A percentile compares a stretch with the other conserved stretches of the same genome.
These are phyloP conservation scores for Allantophomopsis cytisporea DNA, from an alignment of 2,329 filamentous ascomycete species.

Conservation along the genomic window DNA sequence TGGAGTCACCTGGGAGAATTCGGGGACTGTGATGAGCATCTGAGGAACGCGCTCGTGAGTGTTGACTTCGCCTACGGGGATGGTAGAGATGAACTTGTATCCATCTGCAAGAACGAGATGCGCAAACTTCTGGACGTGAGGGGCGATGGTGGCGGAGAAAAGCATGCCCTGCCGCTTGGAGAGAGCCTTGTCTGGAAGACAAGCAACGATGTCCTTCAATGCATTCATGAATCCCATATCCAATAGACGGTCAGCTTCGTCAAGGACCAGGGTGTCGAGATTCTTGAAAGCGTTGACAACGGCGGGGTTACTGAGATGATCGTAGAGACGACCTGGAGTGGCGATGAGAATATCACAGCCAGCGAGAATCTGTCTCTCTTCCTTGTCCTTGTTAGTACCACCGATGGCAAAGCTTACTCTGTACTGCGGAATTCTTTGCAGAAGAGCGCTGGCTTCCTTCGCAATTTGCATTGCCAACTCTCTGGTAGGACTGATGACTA, in stretches of 20 bases:
- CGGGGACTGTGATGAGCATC: slow-evolving; percentile 50
- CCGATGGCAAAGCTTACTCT: slow-evolving; percentile 73
- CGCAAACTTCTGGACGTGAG: slow-evolving; percentile 69
- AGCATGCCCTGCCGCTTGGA: slow-evolving; percentile 79
- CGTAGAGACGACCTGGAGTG: slow-evolving; percentile 75
- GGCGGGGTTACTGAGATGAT: slow-evolving; percentile 51
- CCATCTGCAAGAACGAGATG: slow-evolving; percentile 62
- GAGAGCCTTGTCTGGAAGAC: slow-evolving; percentile 47
- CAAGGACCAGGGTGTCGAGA: slow-evolving; percentile 84
- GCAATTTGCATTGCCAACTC: slow-evolving; percentile 74
- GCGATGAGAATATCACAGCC: slow-evolving; percentile 86
- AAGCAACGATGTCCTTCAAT: slow-evolving; percentile 43
- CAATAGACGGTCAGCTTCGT: slow-evolving; percentile 96
- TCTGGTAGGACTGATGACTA: slow-evolving; percentile 67
- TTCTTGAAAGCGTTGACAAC: slow-evolving; percentile 25
- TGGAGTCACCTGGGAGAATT: slow-evolving; percentile 67
- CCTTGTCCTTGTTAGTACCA: slow-evolving; percentile 63
- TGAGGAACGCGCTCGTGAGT: slow-evolving; percentile 83
- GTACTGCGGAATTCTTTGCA: slow-evolving; percentile 15
- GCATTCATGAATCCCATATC: slow-evolving; percentile 75
- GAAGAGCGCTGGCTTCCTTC: slow-evolving; percentile 47
- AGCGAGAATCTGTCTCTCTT: slow-evolving; percentile 53
- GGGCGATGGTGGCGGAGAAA: slow-evolving; percentile 87
- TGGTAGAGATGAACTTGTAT: slow-evolving; percentile 87
- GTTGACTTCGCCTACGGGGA: slow-evolving; percentile 64